A percentile compares a stretch with the other conserved stretches of the same genome.
phyloP scores from a whole-genome alignment of 345 rosid genomes.

The Hibiscus tridactylites region DNA sequence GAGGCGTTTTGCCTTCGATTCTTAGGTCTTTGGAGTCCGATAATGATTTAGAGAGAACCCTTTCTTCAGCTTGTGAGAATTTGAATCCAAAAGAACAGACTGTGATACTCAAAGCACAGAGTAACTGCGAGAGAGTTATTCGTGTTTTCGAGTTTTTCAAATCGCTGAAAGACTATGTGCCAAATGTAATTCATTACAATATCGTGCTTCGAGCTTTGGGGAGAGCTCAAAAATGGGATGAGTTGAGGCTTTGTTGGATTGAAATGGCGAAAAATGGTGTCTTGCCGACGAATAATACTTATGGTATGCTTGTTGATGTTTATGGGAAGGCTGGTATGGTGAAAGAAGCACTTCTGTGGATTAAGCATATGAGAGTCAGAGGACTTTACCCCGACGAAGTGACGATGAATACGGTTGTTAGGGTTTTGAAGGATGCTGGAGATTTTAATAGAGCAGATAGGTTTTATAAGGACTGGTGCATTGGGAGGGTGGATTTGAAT shows the following conservation, averaged over 20 bases:
- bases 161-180: constrained; percentile 46
- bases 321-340: constrained; percentile 83
- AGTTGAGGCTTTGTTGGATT: constrained; percentile 68
- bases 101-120: constrained; percentile 68
- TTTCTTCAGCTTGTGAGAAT: constrained; percentile 37
- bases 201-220: constrained; percentile 74
- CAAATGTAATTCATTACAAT: constrained; percentile 76
- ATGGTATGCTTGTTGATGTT: constrained; percentile 81
- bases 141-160: constrained; percentile 70
- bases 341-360: constrained; percentile 76
- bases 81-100: constrained; percentile 76
- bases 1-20: constrained; percentile 57
- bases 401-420: constrained; percentile 69
- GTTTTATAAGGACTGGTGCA: constrained; percentile 75
- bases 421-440: constrained; percentile 61
- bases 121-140: constrained; percentile 44
- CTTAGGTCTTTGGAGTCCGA: constrained; percentile 51
- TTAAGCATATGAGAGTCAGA: constrained; percentile 73
- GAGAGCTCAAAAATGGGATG: constrained; percentile 82
- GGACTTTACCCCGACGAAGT: constrained; percentile 74
- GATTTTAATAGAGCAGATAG: constrained; percentile 71
- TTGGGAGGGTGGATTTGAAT: constrained; percentile 52
- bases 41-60: constrained; percentile 45
- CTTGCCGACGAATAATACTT: constrained; percentile 66
- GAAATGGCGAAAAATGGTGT: constrained; percentile 76